A percentile compares a stretch with the other conserved stretches of the same genome.
These are phyloP conservation scores for Trichomonas vaginalis DNA, from an alignment of 208 protist genomes.

Conservation along the genomic window DNA sequence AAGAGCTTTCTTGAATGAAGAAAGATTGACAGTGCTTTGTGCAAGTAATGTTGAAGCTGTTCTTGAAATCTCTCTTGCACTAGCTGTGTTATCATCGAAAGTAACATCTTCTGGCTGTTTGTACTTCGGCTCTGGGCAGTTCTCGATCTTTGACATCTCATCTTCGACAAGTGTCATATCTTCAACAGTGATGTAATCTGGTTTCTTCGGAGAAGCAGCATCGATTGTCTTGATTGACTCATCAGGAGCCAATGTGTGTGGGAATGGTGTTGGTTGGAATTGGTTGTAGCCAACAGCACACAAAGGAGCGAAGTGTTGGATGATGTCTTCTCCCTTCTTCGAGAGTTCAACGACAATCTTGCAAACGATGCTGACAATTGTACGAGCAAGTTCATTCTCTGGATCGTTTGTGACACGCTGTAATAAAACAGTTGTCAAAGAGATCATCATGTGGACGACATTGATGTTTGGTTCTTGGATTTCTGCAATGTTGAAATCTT, in stretches of 20 bases:
- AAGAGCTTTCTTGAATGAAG: neutral
- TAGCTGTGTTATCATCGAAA: neutral
- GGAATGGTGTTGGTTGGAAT: neutral
- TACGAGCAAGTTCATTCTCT: too few relatives aligned
- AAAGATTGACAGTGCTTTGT: neutral
- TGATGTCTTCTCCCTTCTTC: neutral
- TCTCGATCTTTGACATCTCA: neutral
- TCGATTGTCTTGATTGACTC: neutral
- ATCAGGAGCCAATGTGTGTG: neutral
- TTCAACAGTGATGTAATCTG: neutral
- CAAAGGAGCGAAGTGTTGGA: neutral
- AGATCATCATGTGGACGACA: neutral
- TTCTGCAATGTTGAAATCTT: neutral
- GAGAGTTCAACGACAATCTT: neutral
- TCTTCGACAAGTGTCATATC: neutral
- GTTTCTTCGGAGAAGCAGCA: neutral
- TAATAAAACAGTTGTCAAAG: neutral
- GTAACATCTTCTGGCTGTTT: neutral
- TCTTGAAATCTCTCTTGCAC: neutral
- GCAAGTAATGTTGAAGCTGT: neutral
- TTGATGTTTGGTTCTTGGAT: neutral
- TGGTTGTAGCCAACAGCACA: neutral
- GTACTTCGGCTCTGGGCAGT: neutral
- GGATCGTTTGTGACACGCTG: neutral
- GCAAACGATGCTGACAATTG: neutral